Evolutionary conservation across 2,329 filamentous ascomycete genomes (phyloP).

Genomic region (Neonectria magnoliae): DNA sequence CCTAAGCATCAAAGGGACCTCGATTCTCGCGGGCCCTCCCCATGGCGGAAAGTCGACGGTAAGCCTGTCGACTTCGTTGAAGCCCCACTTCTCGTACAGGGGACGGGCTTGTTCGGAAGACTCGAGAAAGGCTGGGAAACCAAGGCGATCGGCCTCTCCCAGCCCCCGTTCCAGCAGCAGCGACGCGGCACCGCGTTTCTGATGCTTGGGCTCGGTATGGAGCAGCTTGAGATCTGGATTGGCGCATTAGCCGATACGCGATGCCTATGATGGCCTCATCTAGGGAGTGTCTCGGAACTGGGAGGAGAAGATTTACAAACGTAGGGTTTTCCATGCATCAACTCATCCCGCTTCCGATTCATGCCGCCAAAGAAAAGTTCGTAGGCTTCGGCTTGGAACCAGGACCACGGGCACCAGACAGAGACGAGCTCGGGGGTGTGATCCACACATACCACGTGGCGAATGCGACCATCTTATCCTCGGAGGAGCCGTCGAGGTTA

Average conservation of each 20-base stretch:
- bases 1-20: slow-evolving; percentile 41
- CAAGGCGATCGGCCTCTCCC: slow-evolving; percentile 49
- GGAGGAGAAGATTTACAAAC: slow-evolving; percentile 46
- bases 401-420: slow-evolving; percentile 40
- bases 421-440: slow-evolving; percentile 33
- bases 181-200: slow-evolving; percentile 48
- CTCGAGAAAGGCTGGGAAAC: slow-evolving; percentile 51
- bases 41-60: slow-evolving; percentile 43
- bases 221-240: slow-evolving; percentile 50
- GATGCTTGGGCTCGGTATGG: slow-evolving; percentile 51
- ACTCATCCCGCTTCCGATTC: slow-evolving; percentile 43
- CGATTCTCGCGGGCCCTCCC: slow-evolving; percentile 38
- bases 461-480: slow-evolving; percentile 48
- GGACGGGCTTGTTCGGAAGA: slow-evolving; percentile 45
- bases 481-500: slow-evolving; percentile 32
- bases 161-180: slow-evolving; percentile 49
- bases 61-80: slow-evolving; percentile 43
- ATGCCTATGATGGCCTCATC: too few relatives aligned
- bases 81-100: slow-evolving; percentile 51
- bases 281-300: background rate
- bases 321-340: slow-evolving; percentile 46
- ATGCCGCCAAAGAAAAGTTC: slow-evolving; percentile 47
- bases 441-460: slow-evolving; percentile 49
- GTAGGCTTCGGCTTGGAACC: slow-evolving; percentile 48
- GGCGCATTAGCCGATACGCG: background rate